Percentiles rank a stretch among this genome's conserved stretches.
Evolutionary conservation across 2,329 filamentous ascomycete species (phyloP).

Genomic region (Exophiala sp.): DNA sequence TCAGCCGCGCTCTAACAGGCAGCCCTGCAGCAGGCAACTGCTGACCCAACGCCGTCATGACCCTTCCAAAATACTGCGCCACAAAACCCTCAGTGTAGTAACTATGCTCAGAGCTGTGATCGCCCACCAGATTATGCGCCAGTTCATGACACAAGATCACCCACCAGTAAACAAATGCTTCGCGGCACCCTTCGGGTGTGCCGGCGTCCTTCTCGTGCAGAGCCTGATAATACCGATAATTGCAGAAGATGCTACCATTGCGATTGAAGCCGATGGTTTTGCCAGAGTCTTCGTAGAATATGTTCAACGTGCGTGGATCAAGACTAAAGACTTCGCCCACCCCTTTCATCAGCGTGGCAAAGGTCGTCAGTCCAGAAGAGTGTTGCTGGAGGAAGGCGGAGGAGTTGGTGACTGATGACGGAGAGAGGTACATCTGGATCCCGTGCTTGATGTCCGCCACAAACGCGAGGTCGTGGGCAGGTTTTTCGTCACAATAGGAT

Average conservation of each 20-base stretch:
- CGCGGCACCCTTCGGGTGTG: conserved; percentile 51
- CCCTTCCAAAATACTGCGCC: conserved; percentile 26
- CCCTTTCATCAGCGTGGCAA: conserved; percentile 66
- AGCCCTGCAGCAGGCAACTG: background rate
- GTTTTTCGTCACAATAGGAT: conserved; percentile 78
- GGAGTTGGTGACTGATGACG: conserved; percentile 46
- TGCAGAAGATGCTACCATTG: conserved; percentile 86
- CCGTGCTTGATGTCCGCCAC: conserved; percentile 67
- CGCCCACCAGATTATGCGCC: conserved; percentile 82
- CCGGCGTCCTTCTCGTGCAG: conserved; percentile 58
- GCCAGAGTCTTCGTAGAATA: conserved; percentile 78
- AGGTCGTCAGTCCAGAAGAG: conserved; percentile 61
- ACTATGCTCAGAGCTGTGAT: conserved; percentile 75
- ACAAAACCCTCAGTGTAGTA: conserved; percentile 62
- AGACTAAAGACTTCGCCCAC: conserved; percentile 71
- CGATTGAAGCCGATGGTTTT: conserved; percentile 91
- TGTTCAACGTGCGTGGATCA: conserved; percentile 66
- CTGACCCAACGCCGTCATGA: conserved; percentile 18
- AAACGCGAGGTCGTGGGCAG: conserved; percentile 69
- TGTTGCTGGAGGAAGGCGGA: conserved; percentile 61
- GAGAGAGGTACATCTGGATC: conserved; percentile 68
- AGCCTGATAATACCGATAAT: conserved; percentile 80
- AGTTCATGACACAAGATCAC: conserved; percentile 94
- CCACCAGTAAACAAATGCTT: conserved; percentile 85
- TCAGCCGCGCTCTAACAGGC: background rate